Base-by-base conservation (phyloP, 176 grass and related monocot species). In the Juncus effusus region DNA sequence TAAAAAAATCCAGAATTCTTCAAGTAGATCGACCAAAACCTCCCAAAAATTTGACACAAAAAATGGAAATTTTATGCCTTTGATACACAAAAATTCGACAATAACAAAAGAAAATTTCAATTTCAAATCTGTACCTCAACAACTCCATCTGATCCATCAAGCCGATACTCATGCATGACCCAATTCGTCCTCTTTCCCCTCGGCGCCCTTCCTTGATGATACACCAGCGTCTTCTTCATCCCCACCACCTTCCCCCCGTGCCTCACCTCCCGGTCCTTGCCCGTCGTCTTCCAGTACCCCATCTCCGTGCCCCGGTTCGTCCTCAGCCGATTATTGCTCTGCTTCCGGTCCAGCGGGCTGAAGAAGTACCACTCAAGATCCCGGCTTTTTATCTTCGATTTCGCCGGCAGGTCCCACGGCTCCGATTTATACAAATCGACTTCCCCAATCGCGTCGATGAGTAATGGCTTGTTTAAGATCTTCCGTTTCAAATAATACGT, bases 321-420 rank as follows among this genome's bases (percentile, higher is more conserved):
- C 72, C 91, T 84, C 4, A 85, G 76, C 56, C 87, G 83, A 77
- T 72, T 72, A 40, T 90, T 96, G n/a, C 81, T 63, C 61, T 90
- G 81, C 91, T 96, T 96, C 61, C 91, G 76, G 75, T 96, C 91
- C 16, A 96, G 83, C 44, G 83, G 84, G 84, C 91, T 96, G 73
- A 96, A 96, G 76, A 96, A 96, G 81, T 87, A 96, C 91, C 91
- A 96, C 76, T 96, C 86, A n/a, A 85, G 78, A 77, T 96, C 91
- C 44, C 91, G 83, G 78, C 73, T 85, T 67, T 78, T 78, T 62
- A 95, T 88, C 47, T 83, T 83, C 42, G 91, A 96, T 6, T 70
- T 64, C 0, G 83, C 14, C 5, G 91, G 91, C 16, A 96, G 87
- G 76, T 96, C 91, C 87, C 91, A 90, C 1, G 91, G 87, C 81